Percentiles rank a stretch among this genome's conserved stretches.
phyloP scores from a whole-genome alignment of 768 basidiomycete genomes.

The Termitomyces sp. region DNA sequence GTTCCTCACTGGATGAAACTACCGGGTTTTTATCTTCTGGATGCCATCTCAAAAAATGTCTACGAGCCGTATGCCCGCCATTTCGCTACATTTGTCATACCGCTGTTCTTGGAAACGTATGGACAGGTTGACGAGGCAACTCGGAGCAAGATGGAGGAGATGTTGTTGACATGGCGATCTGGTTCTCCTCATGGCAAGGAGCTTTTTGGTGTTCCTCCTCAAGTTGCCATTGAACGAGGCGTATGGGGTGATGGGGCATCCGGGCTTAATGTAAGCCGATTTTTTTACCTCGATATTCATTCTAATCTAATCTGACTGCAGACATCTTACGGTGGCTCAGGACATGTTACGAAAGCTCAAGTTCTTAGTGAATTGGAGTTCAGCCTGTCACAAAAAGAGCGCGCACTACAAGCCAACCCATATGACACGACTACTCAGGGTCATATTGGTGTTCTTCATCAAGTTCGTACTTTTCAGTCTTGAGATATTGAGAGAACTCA shows the following conservation, averaged over 20 bases:
- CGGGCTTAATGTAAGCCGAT: slow-evolving; percentile 30
- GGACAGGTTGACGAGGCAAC: slow-evolving; percentile 78
- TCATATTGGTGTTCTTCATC: slow-evolving; percentile 75
- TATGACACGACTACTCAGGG: slow-evolving; percentile 63
- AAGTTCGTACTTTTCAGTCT: slow-evolving; percentile 45
- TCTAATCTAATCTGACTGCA: slow-evolving; percentile 11
- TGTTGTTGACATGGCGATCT: slow-evolving; percentile 92
- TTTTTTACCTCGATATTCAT: slow-evolving; percentile 10
- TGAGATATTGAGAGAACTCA: not conserved
- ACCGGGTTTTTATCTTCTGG: slow-evolving; percentile 91
- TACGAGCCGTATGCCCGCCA: slow-evolving; percentile 87
- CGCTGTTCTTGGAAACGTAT: slow-evolving; percentile 86
- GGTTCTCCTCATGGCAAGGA: slow-evolving; percentile 78
- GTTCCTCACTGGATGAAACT: slow-evolving; percentile 88
- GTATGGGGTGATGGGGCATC: slow-evolving; percentile 64
- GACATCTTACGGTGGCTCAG: slow-evolving; percentile 32
- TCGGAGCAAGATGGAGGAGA: slow-evolving; percentile 95
- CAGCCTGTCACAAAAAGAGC: slow-evolving; percentile 76
- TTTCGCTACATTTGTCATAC: slow-evolving; percentile 78
- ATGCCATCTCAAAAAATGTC: slow-evolving; percentile 96
- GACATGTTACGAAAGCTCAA: slow-evolving; percentile 65
- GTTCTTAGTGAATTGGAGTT: slow-evolving; percentile 83
- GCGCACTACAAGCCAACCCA: slow-evolving; percentile 63
- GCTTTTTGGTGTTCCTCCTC: slow-evolving; percentile 78
- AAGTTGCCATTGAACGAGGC: slow-evolving; percentile 78